Evolutionary conservation across 2,329 filamentous ascomycete species (phyloP).

Genomic region (Ilyonectria robusta): DNA sequence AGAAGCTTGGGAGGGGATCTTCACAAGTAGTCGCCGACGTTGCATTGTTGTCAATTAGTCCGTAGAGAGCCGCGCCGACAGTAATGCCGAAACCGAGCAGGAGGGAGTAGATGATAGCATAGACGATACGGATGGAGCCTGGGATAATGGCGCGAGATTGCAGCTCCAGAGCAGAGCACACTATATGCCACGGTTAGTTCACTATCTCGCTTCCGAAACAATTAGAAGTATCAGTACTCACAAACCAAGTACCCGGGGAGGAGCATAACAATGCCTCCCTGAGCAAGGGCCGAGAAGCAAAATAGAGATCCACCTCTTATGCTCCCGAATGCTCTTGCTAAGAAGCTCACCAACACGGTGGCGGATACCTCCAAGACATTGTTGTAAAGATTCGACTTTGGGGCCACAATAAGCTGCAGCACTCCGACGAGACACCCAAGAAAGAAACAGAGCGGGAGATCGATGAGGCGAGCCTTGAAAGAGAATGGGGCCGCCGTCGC

Average conservation of each 20-base stretch:
- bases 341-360: conserved; percentile 72
- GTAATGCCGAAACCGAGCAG: conserved; percentile 82
- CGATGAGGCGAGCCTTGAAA: conserved; percentile 78
- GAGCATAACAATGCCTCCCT: conserved; percentile 76
- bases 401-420: conserved; percentile 78
- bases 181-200: conserved; percentile 41
- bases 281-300: conserved; percentile 76
- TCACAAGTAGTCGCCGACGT: conserved; percentile 60
- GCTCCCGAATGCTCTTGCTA: conserved; percentile 74
- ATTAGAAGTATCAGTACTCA: conserved; percentile 47
- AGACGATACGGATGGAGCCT: conserved; percentile 81
- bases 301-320: conserved; percentile 67
- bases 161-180: conserved; percentile 70
- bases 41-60: conserved; percentile 70
- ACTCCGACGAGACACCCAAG: conserved; percentile 79
- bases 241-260: conserved; percentile 75
- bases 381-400: conserved; percentile 76
- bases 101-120: conserved; percentile 80
- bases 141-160: conserved; percentile 79
- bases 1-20: conserved; percentile 58
- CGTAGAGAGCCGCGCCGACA: conserved; percentile 75
- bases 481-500: conserved; percentile 82
- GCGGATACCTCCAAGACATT: conserved; percentile 77
- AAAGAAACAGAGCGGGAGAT: conserved; percentile 79
- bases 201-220: too few species aligned